Percentiles rank a stretch among this genome's conserved stretches.
Conservation (phyloP, 2,329 filamentous ascomycete species). For the Curvularia spicifera region DNA sequence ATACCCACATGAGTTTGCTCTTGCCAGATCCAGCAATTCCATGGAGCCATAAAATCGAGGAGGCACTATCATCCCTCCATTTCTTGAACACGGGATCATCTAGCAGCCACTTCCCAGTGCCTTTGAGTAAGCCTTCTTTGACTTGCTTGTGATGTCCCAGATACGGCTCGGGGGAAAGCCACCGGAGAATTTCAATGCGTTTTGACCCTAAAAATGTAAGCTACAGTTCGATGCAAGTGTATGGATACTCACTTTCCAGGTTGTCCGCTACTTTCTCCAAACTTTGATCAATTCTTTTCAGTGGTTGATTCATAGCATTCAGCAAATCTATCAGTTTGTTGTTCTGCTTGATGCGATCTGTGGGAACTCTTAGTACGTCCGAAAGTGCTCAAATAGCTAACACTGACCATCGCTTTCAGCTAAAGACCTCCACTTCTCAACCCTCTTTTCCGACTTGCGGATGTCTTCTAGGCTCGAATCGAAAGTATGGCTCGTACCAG, state of each 20-base stretch:
- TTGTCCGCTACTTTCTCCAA: background rate
- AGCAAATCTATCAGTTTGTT: background rate
- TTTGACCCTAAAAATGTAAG: background rate
- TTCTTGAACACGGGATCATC: constrained; percentile 25
- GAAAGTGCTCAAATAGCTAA: background rate
- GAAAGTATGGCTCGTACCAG: background rate
- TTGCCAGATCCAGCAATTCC: constrained; percentile 45
- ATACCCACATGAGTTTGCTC: constrained; percentile 41
- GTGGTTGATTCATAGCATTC: background rate
- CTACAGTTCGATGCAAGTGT: too few species aligned
- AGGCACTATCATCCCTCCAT: constrained; percentile 40
- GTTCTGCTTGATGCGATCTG: background rate
- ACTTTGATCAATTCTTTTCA: background rate
- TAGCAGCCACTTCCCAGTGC: constrained; percentile 26
- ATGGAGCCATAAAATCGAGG: constrained; percentile 46
- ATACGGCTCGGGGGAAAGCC: background rate
- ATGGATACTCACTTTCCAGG: background rate
- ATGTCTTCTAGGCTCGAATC: background rate
- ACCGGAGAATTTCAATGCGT: background rate
- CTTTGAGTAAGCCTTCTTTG: constrained; percentile 13
- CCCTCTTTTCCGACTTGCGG: background rate
- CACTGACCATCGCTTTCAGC: constrained; percentile 1
- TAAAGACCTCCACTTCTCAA: background rate
- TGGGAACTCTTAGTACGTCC: background rate
- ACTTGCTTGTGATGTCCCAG: background rate